Evolutionary conservation across 2,329 filamentous ascomycete genomes (phyloP), one percentile per base, ranked within the genome.

Genomic region (Verticillium albo-atrum): DNA sequence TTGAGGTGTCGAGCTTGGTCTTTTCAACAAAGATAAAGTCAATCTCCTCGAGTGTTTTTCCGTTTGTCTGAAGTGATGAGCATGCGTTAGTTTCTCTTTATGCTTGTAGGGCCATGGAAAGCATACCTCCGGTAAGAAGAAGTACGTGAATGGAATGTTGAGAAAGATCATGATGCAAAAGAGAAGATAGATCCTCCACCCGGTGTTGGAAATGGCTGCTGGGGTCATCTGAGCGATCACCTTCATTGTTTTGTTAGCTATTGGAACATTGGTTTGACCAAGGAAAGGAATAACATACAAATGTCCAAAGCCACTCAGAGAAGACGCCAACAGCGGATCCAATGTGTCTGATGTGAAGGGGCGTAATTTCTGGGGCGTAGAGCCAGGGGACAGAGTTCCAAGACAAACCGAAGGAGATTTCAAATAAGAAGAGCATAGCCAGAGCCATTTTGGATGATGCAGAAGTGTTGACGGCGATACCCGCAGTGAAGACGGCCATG

Each of bases 311-410:
- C 52, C 52, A 54, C 20, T 54, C 52, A 17, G 52, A 54, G 20
- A 54, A 54, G 15, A 54, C 52, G 6, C 52, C 52, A 6, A 32
- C 26, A 17, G 52, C 52, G 15, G 52, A 54, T 10, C 52, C 52
- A 28, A 54, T 54, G 52, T 54, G 52, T 1, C 52, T 15, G 5
- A 54, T 15, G 27, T 54, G 52, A 6, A 54, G 26, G 26, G 52
- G 52, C 7, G 52, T 54, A 17, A 54, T 54, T 28, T 54, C 52
- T 10, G 52, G 52, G 26, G 52, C 52, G 27, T 54, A 54, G 6
- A 54, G 52, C 52, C 52, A 54, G 6, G 52, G 52, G 26, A 54
- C 52, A 6, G 52, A 54, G 52, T 54, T 54, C 52, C 52, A 54
- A 7, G 52, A 54, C 52, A 54, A 17, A 17, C 52, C 52, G 26